Evolutionary conservation across 1,284 basidiomycete genomes (phyloP), one percentile per base, ranked within the genome.

Genomic region (Leccinum ponderosum): DNA sequence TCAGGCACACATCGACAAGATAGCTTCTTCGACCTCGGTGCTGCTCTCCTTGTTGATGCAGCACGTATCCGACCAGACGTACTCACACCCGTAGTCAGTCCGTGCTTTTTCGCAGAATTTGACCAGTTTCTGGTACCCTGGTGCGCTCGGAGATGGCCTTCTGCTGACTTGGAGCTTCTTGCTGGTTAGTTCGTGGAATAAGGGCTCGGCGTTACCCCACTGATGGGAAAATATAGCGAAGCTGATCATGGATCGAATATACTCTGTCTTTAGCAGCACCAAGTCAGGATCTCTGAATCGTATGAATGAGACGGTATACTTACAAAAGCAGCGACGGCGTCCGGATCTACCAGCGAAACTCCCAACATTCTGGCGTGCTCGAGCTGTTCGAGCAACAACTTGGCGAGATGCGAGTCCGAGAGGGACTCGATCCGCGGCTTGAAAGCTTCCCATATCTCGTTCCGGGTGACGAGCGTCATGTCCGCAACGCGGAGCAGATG

Each of bases 11-110:
- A 61, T 69, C 11, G 69, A 73, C 14, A 67, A 25, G 55, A 68
- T 62, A 27, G 68, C 65, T n/a, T 70, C 69, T 57, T 72, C 69
- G 37, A 70, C 55, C 29, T 29, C 69, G 1, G 69, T 17, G 54
- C 62, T 67, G 15, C 51, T 72, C 33, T 70, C 71, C 57, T 68
- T 73, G 55, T 70, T 72, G 55, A 73, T 70, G 56, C 71, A 70
- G 52, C 69, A 73, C 2, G 66, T 73, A 33, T 73, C 70, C 27
- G 69, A n/a, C 71, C 71, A 71, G 35, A 62, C 69, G 14, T 73
- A 72, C 50, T 69, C 66, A 15, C 71, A 72, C 3, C 64, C 69
- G 5, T 69, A 69, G 33, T 69, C 70, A 0, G n/a, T 7, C 6
- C 59, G 44, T 4, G 70, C 70, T 39, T 69, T 72, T 8, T 72